Evolutionary conservation across 441 rosid genomes (phyloP).

Genomic region (Biscutella laevigata): DNA sequence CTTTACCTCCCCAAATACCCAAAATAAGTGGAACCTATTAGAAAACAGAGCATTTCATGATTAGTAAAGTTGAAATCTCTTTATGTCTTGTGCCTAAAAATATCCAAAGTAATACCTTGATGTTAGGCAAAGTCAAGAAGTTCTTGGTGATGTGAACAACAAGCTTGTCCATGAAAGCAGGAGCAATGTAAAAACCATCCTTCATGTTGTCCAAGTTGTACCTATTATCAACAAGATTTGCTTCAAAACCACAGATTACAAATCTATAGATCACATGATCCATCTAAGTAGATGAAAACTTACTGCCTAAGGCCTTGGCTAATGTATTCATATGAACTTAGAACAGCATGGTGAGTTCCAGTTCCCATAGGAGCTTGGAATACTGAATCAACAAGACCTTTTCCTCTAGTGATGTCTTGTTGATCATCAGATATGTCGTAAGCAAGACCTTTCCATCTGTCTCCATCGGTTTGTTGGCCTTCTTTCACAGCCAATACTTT

Average conservation of each 20-base stretch:
- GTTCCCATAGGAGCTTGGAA: conserved; percentile 75
- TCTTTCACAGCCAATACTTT: conserved; percentile 51
- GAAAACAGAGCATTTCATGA: conserved; percentile 8
- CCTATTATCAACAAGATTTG: conserved; percentile 33
- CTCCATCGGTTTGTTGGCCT: conserved; percentile 51
- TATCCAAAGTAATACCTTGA: conserved; percentile 41
- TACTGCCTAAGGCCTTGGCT: conserved; percentile 69
- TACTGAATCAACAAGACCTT: conserved; percentile 81
- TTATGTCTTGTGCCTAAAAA: conserved; percentile 6
- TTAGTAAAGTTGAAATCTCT: neutral
- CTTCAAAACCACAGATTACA: neutral
- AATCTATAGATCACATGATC: neutral
- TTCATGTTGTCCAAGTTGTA: conserved; percentile 68
- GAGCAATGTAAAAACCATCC: conserved; percentile 84
- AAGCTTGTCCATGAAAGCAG: conserved; percentile 97
- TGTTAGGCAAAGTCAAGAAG: conserved; percentile 84
- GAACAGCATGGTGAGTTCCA: conserved; percentile 72
- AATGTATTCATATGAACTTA: conserved; percentile 71
- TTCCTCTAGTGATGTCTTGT: conserved; percentile 87
- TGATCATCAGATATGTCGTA: conserved; percentile 77
- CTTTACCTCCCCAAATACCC: conserved; percentile 99
- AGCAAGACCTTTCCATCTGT: conserved; percentile 73
- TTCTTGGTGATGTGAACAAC: conserved; percentile 93
- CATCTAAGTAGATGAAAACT: conserved; percentile 17
- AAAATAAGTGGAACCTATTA: conserved; percentile 79